A percentile compares a stretch with the other conserved stretches of the same genome.
These are phyloP conservation scores for Apiospora malaysiana DNA, from an alignment of 2,329 filamentous ascomycete genomes.

Conservation along the genomic window DNA sequence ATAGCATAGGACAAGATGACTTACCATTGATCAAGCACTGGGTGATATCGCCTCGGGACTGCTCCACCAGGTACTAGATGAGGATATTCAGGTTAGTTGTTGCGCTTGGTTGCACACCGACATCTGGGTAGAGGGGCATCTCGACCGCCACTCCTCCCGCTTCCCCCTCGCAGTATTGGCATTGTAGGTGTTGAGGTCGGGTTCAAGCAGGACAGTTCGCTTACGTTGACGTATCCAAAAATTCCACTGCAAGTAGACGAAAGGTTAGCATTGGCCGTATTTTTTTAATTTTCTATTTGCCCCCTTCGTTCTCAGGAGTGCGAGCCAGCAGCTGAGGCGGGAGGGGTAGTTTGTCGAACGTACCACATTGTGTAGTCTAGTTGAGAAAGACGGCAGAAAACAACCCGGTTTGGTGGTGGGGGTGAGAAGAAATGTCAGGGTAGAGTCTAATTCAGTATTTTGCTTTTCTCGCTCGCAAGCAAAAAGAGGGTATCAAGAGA, in stretches of 20 bases:
- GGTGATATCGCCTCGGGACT: conserved; percentile 16
- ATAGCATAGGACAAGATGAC: background rate
- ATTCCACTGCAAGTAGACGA: conserved; percentile 69
- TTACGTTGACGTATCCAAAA: conserved; percentile 95
- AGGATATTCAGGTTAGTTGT: background rate
- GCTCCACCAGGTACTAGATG: conserved; percentile 20
- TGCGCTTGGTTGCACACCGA: conserved; percentile 14
- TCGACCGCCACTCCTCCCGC: background rate
- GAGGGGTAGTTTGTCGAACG: conserved; percentile 30
- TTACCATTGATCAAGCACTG: conserved; percentile 17
- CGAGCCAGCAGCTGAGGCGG: background rate
- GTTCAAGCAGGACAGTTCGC: background rate
- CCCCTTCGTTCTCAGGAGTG: conserved; percentile 4
- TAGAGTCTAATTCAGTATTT: background rate
- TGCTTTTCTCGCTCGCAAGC: conserved; percentile 19
- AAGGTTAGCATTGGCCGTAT: conserved; percentile 1
- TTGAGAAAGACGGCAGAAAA: conserved; percentile 19
- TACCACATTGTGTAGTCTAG: conserved; percentile 40
- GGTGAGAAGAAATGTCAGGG: background rate
- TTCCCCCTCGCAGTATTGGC: background rate
- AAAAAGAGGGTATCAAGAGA: conserved; percentile 19
- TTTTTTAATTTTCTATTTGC: background rate
- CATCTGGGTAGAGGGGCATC: conserved; percentile 10
- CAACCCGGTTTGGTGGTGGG: conserved; percentile 3
- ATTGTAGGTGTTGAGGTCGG: background rate